Evolutionary conservation across 2,329 filamentous ascomycete genomes (phyloP).

Genomic region (Verticillium nonalfalfae): DNA sequence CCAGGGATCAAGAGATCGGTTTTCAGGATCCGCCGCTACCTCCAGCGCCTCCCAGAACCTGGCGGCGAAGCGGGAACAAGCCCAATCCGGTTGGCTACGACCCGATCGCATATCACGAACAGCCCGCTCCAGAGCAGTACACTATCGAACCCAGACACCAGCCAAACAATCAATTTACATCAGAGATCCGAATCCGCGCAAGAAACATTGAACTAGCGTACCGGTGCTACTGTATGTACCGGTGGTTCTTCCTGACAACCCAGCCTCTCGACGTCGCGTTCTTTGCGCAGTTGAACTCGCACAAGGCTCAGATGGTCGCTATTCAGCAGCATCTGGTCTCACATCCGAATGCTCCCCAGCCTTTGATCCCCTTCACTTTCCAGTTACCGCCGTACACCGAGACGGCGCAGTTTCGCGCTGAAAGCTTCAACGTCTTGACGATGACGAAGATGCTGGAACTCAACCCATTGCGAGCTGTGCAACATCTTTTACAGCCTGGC

Average conservation of each 20-base stretch:
- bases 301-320: not conserved
- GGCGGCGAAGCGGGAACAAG: not conserved
- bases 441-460: not conserved
- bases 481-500: not conserved
- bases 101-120: not conserved
- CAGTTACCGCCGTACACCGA: conserved; percentile 3
- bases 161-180: not conserved
- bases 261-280: not conserved
- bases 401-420: not conserved
- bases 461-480: not conserved
- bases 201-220: not conserved
- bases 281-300: not conserved
- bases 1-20: not conserved
- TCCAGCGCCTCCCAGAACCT: not conserved
- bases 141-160: not conserved
- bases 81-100: not conserved
- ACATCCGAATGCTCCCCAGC: not conserved
- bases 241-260: not conserved
- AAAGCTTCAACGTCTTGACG: not conserved
- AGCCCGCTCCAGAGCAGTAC: not conserved
- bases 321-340: not conserved
- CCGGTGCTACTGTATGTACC: not conserved
- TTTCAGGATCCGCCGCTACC: not conserved
- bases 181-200: not conserved
- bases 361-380: not conserved